phyloP scores from a whole-genome alignment of 1,284 basidiomycete species.

The Volvariella volvacea region DNA sequence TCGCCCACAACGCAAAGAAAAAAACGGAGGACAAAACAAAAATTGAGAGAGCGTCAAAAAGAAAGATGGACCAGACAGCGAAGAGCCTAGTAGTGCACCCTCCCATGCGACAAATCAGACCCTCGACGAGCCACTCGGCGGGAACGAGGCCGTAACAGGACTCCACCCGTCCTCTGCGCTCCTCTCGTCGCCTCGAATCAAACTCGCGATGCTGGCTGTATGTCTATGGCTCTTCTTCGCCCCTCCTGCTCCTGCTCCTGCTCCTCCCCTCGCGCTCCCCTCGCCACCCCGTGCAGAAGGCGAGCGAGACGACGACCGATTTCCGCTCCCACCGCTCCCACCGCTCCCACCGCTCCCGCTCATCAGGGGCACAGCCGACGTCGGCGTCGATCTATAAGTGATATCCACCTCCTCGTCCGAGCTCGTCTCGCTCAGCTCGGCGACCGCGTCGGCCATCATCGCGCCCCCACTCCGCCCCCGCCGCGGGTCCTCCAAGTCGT shows the following conservation, averaged over 20 bases:
- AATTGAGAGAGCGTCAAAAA: no score
- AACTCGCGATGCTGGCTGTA: conserved; percentile 75
- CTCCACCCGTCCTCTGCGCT: conserved; percentile 73
- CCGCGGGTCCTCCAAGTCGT: conserved; percentile 47
- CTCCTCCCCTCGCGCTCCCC: conserved; percentile 18
- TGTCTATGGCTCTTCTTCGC: conserved; percentile 52
- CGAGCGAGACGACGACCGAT: background rate
- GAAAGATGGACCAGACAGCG: no score
- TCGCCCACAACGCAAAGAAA: no score
- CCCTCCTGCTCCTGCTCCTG: conserved; percentile 16
- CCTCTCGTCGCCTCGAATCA: conserved; percentile 68
- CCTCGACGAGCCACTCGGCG: no score
- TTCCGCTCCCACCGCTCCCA: conserved; percentile 4
- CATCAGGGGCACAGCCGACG: conserved; percentile 29
- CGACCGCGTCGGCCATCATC: conserved; percentile 40
- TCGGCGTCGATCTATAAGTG: conserved; percentile 50
- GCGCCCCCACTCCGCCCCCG: conserved; percentile 19
- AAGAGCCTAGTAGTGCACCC: no score
- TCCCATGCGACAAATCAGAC: no score
- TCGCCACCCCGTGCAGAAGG: conserved; percentile 11
- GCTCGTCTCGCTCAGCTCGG: conserved; percentile 51
- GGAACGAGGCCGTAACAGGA: conserved; percentile 42
- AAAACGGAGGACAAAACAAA: no score
- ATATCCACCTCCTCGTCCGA: conserved; percentile 63
- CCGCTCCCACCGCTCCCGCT: conserved; percentile 6